Conservation (phyloP, 2,329 filamentous ascomycete species). For the Cladosporium sp. region DNA sequence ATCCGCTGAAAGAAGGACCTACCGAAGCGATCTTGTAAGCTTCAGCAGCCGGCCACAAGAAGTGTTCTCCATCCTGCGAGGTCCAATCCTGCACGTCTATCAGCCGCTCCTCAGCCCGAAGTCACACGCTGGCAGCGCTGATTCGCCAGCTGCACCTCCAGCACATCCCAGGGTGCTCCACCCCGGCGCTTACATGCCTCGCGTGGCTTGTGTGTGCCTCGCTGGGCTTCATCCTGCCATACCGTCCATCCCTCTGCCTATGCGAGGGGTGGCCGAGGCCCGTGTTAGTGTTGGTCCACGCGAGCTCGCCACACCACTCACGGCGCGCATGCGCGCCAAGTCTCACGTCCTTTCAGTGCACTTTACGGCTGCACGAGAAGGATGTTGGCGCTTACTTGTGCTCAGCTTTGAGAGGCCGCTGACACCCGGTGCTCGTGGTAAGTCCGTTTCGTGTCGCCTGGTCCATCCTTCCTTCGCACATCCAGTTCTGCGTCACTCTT, state of each 20-base stretch:
- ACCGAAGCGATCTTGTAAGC: too few species aligned
- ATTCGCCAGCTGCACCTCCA: background rate
- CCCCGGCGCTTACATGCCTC: background rate
- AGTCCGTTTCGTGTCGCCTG: background rate
- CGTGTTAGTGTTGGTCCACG: background rate
- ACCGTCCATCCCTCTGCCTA: background rate
- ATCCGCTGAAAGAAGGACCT: too few species aligned
- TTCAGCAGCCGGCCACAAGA: too few species aligned
- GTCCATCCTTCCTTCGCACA: background rate
- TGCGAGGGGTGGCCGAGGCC: conserved; percentile 2
- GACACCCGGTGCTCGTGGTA: background rate
- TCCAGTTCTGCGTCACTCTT: background rate
- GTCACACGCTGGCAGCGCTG: background rate
- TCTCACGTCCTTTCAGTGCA: background rate
- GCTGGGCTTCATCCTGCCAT: background rate
- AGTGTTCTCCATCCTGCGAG: too few species aligned
- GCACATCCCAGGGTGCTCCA: background rate
- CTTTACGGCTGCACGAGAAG: background rate
- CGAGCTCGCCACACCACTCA: conserved; percentile 1
- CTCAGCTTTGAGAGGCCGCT: background rate
- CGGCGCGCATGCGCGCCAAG: conserved; percentile 1
- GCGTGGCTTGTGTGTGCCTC: too few species aligned
- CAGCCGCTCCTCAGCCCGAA: background rate
- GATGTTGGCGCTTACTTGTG: background rate
- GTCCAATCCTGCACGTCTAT: background rate